These are phyloP conservation scores for Pichia heedii DNA, from an alignment of 805 yeast genomes.

Conservation along the genomic window DNA sequence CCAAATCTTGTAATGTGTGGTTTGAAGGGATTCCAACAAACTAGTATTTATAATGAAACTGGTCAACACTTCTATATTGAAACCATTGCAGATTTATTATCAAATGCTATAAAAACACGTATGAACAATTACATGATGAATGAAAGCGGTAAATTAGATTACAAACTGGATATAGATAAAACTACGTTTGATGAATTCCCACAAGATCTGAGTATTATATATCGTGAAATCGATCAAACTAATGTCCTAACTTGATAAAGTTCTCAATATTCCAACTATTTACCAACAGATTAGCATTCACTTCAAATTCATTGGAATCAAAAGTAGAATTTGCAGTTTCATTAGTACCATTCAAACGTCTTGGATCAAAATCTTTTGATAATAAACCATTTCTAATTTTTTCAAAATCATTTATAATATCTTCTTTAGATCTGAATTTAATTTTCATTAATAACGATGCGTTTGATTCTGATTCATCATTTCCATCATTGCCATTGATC, in stretches of 20 bases:
- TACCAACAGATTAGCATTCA: not conserved
- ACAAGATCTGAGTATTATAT: not conserved
- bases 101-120: slow-evolving; percentile 31
- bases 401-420: slow-evolving; percentile 1
- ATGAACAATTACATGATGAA: slow-evolving; percentile 7
- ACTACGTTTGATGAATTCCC: not conserved
- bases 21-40: slow-evolving; percentile 50
- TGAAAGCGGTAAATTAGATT: not conserved
- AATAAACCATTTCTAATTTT: slow-evolving; percentile 1
- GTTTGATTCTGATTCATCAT: not conserved
- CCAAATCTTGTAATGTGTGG: slow-evolving; percentile 76
- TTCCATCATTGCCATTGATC: not conserved
- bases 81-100: slow-evolving; percentile 26
- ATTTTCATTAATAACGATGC: not conserved
- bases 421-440: not conserved
- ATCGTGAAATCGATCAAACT: not conserved
- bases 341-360: not conserved
- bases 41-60: slow-evolving; percentile 35
- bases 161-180: not conserved
- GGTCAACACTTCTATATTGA: slow-evolving; percentile 28
- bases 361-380: slow-evolving; percentile 4
- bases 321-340: not conserved
- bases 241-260: not conserved
- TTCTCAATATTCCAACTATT: slow-evolving; percentile 3
- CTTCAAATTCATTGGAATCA: not conserved